Evolutionary conservation across 192 early-diverging fungal genomes (phyloP), one percentile per base, ranked within the genome.

Genomic region (Backusella tuberculispora): DNA sequence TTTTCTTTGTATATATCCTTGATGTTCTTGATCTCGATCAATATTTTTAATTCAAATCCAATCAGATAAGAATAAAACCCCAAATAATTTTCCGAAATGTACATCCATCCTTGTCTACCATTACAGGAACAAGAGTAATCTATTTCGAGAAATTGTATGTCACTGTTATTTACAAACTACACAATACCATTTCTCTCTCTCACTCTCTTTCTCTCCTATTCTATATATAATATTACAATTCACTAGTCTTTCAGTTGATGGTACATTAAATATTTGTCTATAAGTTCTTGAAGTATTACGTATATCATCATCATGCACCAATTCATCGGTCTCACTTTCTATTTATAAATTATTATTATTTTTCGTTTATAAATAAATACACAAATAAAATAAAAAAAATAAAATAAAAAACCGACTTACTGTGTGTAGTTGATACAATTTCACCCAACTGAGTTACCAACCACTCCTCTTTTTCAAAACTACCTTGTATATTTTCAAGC

Each of bases 11-110:
- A 77, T 19, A 99, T 85, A 69, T 95, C 89, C 78, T 93, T 91
- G 69, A 99, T 92, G 68, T 98, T 91, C 78, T 96, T 97, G 42
- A 99, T 84, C 79, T 95, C 92, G 46, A 99, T 86, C 56, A 95
- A 87, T 41, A 97, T 83, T 75, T 93, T 95, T 41, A 96, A 96
- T 78, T 99, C 98, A 17, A 92, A 86, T 12, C 96, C 96, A 64
- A 99, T 88, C 65, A 98, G 85, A 72, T 95, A 98, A 63, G 96
- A 95, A 81, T 99, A 97, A 80, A 98, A 99, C 80, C 93, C 95
- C 24, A 98, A 80, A 78, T 95, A 93, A 71, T 96, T 94, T 76
- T 95, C 89, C 53, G 93, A 95, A 50, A 99, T 88, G 77, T 99
- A 99, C 84, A 99, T 85, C 98, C 98, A 99, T 0, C 98, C 98